Evolutionary conservation across 495 filamentous ascomycete genomes (phyloP), one percentile per base, ranked within the genome.

Genomic region (Geopyxis carbonaria): DNA sequence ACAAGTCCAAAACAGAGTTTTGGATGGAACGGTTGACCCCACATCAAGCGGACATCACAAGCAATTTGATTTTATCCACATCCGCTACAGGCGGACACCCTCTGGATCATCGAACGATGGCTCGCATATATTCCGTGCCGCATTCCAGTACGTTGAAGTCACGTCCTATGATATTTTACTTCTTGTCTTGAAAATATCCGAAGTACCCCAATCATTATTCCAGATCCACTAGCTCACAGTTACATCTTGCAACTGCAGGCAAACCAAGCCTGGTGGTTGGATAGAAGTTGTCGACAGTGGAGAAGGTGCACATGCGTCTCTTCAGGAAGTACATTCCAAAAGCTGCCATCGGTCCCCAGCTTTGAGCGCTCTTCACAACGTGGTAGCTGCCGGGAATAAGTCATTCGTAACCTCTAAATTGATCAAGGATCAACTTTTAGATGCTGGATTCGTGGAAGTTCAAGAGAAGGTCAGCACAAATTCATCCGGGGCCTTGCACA

Each of bases 11-110:
- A n/a, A n/a, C n/a, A n/a, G n/a, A n/a, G n/a, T n/a, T n/a, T n/a
- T n/a, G n/a, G n/a, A n/a, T n/a, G n/a, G n/a, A n/a, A n/a, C n/a
- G n/a, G n/a, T n/a, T n/a, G n/a, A n/a, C n/a, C n/a, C n/a, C n/a
- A n/a, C n/a, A n/a, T n/a, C n/a, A n/a, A n/a, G n/a, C n/a, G n/a
- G n/a, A n/a, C n/a, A 34, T 2, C 16, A 3, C 31, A 34, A n/a
- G 20, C 51, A 50, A 31, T 54, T 54, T 16, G 51, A 54, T 39
- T 54, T 54, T 45, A 48, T 54, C 29, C 51, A 54, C 44, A 54
- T 54, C 33, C 51, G 51, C 11, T 54, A 54, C 47, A 45, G 51
- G 38, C 49, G 42, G 23, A n/a, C n/a, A n/a, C n/a, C n/a, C n/a
- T n/a, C n/a, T n/a, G n/a, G n/a, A n/a, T n/a, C n/a, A n/a, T n/a